Percentiles rank a stretch among this genome's conserved stretches.
Conservation (phyloP, 331 rosid species). For the Acacia concinna region DNA sequence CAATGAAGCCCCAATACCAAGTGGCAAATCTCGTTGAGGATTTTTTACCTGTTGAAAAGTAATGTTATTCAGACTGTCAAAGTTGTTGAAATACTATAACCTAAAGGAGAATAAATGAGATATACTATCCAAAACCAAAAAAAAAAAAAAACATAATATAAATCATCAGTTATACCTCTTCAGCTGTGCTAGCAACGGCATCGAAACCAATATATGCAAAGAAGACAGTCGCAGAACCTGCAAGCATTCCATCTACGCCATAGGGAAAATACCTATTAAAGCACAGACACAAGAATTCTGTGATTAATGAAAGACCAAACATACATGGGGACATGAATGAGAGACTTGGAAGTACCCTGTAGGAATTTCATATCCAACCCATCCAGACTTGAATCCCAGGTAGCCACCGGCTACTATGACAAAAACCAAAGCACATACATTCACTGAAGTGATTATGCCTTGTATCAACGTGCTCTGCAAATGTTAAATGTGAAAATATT, state of each 20-base stretch:
- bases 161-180: conserved; percentile 53
- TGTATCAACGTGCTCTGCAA: conserved; percentile 80
- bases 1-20: conserved; percentile 72
- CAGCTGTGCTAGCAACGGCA: conserved; percentile 89
- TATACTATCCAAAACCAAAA: neutral
- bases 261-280: conserved; percentile 74
- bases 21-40: conserved; percentile 90
- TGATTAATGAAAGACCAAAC: conserved; percentile 18
- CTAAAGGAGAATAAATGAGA: neutral
- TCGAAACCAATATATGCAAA: conserved; percentile 93
- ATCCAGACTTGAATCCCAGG: conserved; percentile 83
- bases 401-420: conserved; percentile 76
- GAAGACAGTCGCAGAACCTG: conserved; percentile 94
- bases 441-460: conserved; percentile 68
- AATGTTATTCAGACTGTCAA: conserved; percentile 28
- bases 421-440: conserved; percentile 77
- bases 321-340: conserved; percentile 2
- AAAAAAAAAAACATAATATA: neutral
- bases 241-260: conserved; percentile 89
- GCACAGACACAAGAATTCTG: conserved; percentile 1
- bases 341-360: conserved; percentile 63
- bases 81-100: neutral
- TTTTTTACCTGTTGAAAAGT: conserved; percentile 68
- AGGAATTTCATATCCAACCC: conserved; percentile 88
- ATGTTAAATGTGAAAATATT: conserved; percentile 14